Evolutionary conservation across 2,329 filamentous ascomycete species (phyloP).

Genomic region (Niveomyces coronatus): DNA sequence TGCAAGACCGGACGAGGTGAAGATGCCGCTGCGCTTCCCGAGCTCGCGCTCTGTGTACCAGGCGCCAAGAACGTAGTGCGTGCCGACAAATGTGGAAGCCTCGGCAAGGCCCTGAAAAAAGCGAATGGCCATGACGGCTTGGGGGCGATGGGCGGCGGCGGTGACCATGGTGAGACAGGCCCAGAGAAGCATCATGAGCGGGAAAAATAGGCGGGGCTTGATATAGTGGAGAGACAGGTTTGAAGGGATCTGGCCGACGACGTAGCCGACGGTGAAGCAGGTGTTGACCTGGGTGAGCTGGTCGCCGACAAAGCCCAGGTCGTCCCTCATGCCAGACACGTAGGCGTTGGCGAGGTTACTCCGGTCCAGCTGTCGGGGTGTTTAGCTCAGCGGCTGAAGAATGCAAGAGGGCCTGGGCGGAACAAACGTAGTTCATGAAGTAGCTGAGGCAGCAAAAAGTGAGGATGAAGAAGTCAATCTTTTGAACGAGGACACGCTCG

Average conservation of each 20-base stretch:
- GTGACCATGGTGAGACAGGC: slow-evolving; percentile 50
- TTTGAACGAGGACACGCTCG: slow-evolving; percentile 38
- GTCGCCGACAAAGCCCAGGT: slow-evolving; percentile 30
- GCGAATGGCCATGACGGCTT: slow-evolving; percentile 28
- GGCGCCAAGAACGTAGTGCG: slow-evolving; percentile 33
- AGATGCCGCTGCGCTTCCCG: slow-evolving; percentile 53
- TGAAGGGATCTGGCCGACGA: slow-evolving; percentile 49
- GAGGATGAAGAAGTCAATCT: slow-evolving; percentile 55
- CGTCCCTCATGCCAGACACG: slow-evolving; percentile 29
- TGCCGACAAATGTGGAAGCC: slow-evolving; percentile 30
- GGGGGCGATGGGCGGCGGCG: slow-evolving; percentile 26
- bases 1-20: slow-evolving; percentile 48
- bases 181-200: slow-evolving; percentile 54
- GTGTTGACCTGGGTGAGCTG: slow-evolving; percentile 29
- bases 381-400: too few relatives aligned
- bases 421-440: slow-evolving; percentile 41
- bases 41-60: slow-evolving; percentile 54
- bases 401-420: neutral
- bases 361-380: slow-evolving; percentile 22
- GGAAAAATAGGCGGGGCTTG: slow-evolving; percentile 53
- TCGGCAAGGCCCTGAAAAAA: slow-evolving; percentile 30
- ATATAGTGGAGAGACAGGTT: slow-evolving; percentile 54
- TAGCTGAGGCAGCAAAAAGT: slow-evolving; percentile 53
- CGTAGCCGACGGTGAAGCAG: slow-evolving; percentile 29
- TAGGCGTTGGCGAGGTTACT: slow-evolving; percentile 30